Base-by-base conservation (phyloP, 441 rosid genomes). In the Macaranga tanarius region DNA sequence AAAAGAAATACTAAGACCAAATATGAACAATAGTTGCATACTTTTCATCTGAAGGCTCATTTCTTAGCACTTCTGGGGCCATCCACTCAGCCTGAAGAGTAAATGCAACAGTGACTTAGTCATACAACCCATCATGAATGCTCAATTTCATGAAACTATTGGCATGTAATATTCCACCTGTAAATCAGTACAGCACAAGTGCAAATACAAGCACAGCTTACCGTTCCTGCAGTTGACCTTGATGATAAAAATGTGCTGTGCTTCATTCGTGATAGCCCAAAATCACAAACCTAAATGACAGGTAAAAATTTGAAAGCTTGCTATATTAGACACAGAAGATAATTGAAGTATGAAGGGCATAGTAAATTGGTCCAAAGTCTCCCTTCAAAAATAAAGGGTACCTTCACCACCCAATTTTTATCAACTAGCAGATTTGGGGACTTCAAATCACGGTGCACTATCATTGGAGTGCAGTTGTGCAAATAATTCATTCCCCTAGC, bases 401-500 rank as follows among this genome's bases (percentile, higher is more conserved):
- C 98, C 97, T 95, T 92, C 20, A 95, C 93, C 3, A 92, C 97
- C 99, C 99, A 95, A 73, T 95, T 95, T 88, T 82, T 89, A 86
- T 89, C 99, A 75, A 95, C 99, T 61, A 95, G 84, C 81, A 95
- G 97, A 85, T 95, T 95, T 44, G 99, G 98, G 25, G 98, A 91
- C 86, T 93, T 93, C 58, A 93, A 83, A 86, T 93, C 98, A 23
- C 97, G 97, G 57, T 95, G 99, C 28, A 95, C 99, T 61, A 95
- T 88, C 51, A 86, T 78, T 28, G 99, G 99, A 42, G 77, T 83
- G 84, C 99, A 87, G 80, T 80, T 95, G 81, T 95, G 99, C 82
- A 95, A 84, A 83, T 92, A 95, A 80, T 95, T 95, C 99, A 95
- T 92, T 78, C 99, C 99, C 71, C 97, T 92, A 67, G 99, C 99